These are phyloP conservation scores for Pyrus communis DNA, from an alignment of 306 rosid genomes.

Conservation along the genomic window DNA sequence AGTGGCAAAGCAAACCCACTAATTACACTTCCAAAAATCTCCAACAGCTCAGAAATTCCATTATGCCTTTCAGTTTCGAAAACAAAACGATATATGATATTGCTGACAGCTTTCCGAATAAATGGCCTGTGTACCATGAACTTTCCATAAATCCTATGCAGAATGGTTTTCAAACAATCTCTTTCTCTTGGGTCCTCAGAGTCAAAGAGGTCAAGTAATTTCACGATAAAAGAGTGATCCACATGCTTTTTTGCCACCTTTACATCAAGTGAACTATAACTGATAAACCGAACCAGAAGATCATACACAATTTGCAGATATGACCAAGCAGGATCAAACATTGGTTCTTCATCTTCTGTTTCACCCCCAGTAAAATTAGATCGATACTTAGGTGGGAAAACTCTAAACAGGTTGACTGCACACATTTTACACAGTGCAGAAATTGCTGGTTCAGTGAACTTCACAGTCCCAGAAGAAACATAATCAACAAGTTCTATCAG, in stretches of 20 bases:
- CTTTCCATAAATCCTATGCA: slow-evolving; percentile 89
- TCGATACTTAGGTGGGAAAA: slow-evolving; percentile 85
- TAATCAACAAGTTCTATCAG: slow-evolving; percentile 81
- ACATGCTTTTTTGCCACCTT: slow-evolving; percentile 73
- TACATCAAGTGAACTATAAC: slow-evolving; percentile 63
- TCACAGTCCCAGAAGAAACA: slow-evolving; percentile 81
- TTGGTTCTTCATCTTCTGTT: slow-evolving; percentile 87
- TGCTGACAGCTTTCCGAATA: slow-evolving; percentile 81
- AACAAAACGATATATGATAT: slow-evolving; percentile 75
- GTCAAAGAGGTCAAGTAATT: slow-evolving; percentile 91
- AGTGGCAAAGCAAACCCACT: slow-evolving; percentile 94
- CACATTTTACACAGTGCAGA: slow-evolving; percentile 90
- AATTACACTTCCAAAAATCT: slow-evolving; percentile 92
- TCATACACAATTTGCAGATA: slow-evolving; percentile 88
- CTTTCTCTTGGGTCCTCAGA: slow-evolving; percentile 99
- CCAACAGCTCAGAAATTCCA: slow-evolving; percentile 92
- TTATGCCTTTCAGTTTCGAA: slow-evolving; percentile 88
- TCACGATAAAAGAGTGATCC: slow-evolving; percentile 71
- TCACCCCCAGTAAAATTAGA: slow-evolving; percentile 61
- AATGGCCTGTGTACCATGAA: slow-evolving; percentile 97
- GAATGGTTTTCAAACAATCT: slow-evolving; percentile 89
- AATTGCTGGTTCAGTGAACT: slow-evolving; percentile 78
- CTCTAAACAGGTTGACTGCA: slow-evolving; percentile 76
- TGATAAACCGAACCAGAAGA: slow-evolving; percentile 76
- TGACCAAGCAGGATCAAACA: slow-evolving; percentile 98